Evolutionary conservation across 495 filamentous ascomycete genomes (phyloP), one percentile per base, ranked within the genome.

Genomic region (Lophiostoma macrostomum): DNA sequence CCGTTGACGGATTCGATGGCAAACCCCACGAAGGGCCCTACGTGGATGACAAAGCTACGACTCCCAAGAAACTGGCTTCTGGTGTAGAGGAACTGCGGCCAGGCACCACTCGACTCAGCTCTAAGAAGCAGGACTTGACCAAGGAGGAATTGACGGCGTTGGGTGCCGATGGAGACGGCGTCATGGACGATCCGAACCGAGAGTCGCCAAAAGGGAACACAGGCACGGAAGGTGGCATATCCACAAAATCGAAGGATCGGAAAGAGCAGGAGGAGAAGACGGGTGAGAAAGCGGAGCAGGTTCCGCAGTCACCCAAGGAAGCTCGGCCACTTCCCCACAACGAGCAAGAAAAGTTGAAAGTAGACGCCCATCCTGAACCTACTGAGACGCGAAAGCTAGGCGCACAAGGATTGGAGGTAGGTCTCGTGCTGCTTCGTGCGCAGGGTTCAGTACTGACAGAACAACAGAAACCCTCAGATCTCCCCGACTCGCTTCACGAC

Each of bases 1-100:
- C 94, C 0, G 86, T 97, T 5, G 93, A 98, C 67, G 94, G 93
- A 28, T 86, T 89, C 57, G 93, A 98, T 76, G 93, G 93, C 22
- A 91, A 90, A 74, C 93, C 93, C 27, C 93, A 98, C 67, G 81
- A 82, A 20, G 93, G 93, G 7, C 93, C 94, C 2, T 73, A 64
- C 35, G 67, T 75, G 3, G 75, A 75, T 16, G 58, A 67, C n/a
- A 64, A 66, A 29, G 56, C 65, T 5, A 64, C 71, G 37, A 64
- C 41, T 5, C 54, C 50, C 6, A 63, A 60, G 46, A 69, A 67
- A 50, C 61, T 59, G 24, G 56, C 48, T 2, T 66, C 60, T 67
- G 75, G 85, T 69, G 70, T 80, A 49, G 77, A 82, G 32, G 66
- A 73, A 14, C 30, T 59, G 1, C 36, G 46, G 16, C 55, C 49